phyloP scores from a whole-genome alignment of 106 monocot species.

The Gastrodia elata region DNA sequence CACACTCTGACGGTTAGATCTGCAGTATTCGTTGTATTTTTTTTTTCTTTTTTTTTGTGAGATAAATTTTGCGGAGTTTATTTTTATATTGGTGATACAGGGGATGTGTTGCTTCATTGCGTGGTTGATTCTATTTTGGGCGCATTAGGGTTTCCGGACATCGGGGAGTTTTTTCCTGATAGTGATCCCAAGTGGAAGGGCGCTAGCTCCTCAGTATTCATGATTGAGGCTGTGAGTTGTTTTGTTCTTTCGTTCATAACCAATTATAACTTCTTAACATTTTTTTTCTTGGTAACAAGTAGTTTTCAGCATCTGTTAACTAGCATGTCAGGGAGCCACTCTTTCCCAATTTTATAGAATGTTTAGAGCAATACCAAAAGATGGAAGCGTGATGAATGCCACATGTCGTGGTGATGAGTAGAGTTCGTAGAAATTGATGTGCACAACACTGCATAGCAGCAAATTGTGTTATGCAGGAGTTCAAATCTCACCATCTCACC shows the following conservation, averaged over 20 bases:
- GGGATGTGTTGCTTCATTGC: constrained; percentile 96
- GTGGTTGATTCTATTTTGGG: constrained; percentile 98
- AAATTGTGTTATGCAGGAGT: too few species aligned
- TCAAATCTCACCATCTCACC: too few species aligned
- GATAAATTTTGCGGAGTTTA: neutral
- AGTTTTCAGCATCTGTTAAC: neutral
- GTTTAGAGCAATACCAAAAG: too few species aligned
- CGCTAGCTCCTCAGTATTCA: constrained; percentile 75
- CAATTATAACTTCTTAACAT: neutral
- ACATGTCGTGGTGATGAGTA: too few species aligned
- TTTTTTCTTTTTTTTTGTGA: neutral
- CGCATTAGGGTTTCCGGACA: constrained; percentile 90
- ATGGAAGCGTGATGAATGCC: too few species aligned
- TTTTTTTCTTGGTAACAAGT: neutral
- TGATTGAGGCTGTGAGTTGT: constrained; percentile 81
- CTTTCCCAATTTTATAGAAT: too few species aligned
- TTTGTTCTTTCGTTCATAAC: neutral
- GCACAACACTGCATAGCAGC: too few species aligned
- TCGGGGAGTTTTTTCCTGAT: constrained; percentile 92
- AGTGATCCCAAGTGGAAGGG: constrained; percentile 87
- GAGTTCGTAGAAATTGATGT: too few species aligned
- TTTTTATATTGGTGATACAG: constrained; percentile 13
- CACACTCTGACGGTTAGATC: constrained; percentile 85
- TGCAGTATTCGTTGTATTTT: neutral
- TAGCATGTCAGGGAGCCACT: too few species aligned